Evolutionary conservation across 495 filamentous ascomycete genomes (phyloP), one percentile per base, ranked within the genome.

Genomic region (Zalerion maritima): DNA sequence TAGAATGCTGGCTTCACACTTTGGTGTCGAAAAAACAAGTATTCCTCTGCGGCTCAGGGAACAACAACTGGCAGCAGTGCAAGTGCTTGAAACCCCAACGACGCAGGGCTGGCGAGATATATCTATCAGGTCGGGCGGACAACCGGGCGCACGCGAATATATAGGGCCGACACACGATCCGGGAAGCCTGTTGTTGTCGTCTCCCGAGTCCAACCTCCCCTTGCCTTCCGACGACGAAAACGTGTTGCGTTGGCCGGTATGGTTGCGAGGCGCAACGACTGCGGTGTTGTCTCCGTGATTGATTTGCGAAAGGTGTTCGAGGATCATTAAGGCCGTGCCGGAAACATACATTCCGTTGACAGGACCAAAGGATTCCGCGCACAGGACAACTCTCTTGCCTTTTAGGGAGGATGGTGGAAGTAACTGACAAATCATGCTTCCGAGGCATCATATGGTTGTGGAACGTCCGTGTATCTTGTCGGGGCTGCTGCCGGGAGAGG

Each of bases 271-370:
- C 18, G 73, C 70, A 23, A 74, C 67, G 2, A 73, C 62, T 4
- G 64, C 64, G 14, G 75, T 58, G 3, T 68, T 49, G 8, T 58
- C 69, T 0, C 66, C 71, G 33, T 75, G 50, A n/a, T n/a, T n/a
- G n/a, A n/a, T n/a, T 13, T 45, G 47, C 25, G 65, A 58, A 12
- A 78, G 52, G 33, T 78, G 73, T 38, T 71, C 60, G 14, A 75
- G 61, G 14, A 78, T 53, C 52, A 64, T 69, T 41, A 63, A 51
- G 2, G 73, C 75, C 0, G 70, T 78, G 24, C 68, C 55, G 42
- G 65, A 71, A 24, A 78, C 73, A n/a, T n/a, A n/a, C n/a, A n/a
- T n/a, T 11, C 73, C 71, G 41, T 78, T 78, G 35, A 75, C 68
- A 0, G 70, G 73, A 15, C 71, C 73, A 36, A 73, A 67, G 10